Conservation (phyloP, 495 filamentous ascomycete species). For the Cryomyces antarcticus region DNA sequence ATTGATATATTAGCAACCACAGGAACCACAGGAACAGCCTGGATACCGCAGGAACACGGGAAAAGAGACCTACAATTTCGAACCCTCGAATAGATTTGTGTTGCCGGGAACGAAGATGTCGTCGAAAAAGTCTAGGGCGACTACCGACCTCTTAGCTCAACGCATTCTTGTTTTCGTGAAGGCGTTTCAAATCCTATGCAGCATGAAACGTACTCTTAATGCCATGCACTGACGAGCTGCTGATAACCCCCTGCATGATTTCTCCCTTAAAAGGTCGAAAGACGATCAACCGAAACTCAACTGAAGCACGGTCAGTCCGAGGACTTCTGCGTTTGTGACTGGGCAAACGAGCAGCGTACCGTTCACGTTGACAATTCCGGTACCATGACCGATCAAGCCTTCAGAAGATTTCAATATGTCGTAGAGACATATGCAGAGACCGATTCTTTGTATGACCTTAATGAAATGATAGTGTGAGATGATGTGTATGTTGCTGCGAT, state of each 20-base stretch:
- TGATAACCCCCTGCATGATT: conserved; percentile 64
- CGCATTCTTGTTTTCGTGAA: no score
- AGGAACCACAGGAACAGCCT: no score
- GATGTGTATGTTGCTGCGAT: not conserved
- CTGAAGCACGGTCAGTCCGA: not conserved
- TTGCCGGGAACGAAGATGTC: conserved; percentile 62
- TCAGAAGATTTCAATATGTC: conserved; percentile 74
- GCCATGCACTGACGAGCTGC: conserved; percentile 43
- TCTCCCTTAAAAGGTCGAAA: conserved; percentile 91
- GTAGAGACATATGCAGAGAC: conserved; percentile 79
- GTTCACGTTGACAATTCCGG: conserved; percentile 77
- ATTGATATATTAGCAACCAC: no score
- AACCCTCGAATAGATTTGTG: conserved; percentile 42
- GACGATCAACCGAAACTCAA: conserved; percentile 80
- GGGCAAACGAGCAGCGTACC: conserved; percentile 17
- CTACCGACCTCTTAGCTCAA: conserved; percentile 17
- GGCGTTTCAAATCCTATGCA: no score
- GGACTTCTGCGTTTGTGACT: conserved; percentile 15
- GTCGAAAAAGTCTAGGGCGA: conserved; percentile 74
- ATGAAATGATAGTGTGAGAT: not conserved
- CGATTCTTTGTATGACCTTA: conserved; percentile 55
- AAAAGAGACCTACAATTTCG: conserved; percentile 40
- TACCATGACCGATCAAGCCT: conserved; percentile 78
- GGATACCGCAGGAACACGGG: no score
- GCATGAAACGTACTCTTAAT: conserved; percentile 40